These are phyloP conservation scores for Kalmusia sp. DNA, from an alignment of 2,329 filamentous ascomycete species.

Conservation along the genomic window DNA sequence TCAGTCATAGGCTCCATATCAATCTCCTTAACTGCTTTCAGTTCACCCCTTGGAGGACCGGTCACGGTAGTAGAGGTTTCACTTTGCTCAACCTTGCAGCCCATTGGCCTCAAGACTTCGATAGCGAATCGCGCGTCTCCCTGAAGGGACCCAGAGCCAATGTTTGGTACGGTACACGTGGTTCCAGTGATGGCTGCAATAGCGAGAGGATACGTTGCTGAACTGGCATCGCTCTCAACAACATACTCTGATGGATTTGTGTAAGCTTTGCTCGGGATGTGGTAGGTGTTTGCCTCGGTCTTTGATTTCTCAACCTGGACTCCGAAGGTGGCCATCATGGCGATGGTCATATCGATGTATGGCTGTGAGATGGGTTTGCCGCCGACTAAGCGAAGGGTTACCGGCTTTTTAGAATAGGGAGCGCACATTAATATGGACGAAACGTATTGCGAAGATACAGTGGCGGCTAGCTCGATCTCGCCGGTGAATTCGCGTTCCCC, in stretches of 20 bases:
- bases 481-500: constrained; percentile 67
- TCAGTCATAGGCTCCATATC: constrained; percentile 99
- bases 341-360: constrained; percentile 98
- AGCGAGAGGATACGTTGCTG: constrained; percentile 92
- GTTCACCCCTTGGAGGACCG: constrained; percentile 75
- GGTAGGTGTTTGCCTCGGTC: constrained; percentile 87
- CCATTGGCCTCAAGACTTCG: constrained; percentile 91
- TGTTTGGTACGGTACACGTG: constrained; percentile 95
- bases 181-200: constrained; percentile 95
- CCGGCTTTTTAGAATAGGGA: constrained; percentile 92
- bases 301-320: constrained; percentile 78
- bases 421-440: constrained; percentile 97
- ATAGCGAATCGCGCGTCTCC: constrained; percentile 94
- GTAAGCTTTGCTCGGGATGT: constrained; percentile 87
- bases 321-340: constrained; percentile 96
- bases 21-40: constrained; percentile 80
- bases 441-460: constrained; percentile 98
- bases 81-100: constrained; percentile 86
- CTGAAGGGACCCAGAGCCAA: constrained; percentile 89
- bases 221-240: constrained; percentile 96
- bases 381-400: constrained; percentile 89
- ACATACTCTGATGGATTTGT: constrained; percentile 84
- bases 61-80: constrained; percentile 89
- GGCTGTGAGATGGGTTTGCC: constrained; percentile 96
- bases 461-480: constrained; percentile 88